Evolutionary conservation across 176 grass and related monocot genomes (phyloP).

Genomic region (Ensete glaucum): DNA sequence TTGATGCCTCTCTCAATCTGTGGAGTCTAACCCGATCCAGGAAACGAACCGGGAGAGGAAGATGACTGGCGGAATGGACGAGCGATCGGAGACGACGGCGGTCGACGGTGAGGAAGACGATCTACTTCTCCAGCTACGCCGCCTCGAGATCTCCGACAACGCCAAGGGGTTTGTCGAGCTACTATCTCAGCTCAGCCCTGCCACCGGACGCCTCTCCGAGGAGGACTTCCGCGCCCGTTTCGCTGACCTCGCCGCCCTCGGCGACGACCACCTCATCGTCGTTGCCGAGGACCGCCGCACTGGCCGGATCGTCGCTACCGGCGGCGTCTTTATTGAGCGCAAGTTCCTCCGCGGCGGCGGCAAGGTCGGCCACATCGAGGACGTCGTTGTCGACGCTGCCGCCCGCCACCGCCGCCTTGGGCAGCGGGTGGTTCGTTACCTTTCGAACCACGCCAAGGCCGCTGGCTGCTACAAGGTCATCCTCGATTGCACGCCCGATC

Average conservation of each 20-base stretch:
- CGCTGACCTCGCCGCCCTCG: slow-evolving; percentile 58
- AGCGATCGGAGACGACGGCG: neutral
- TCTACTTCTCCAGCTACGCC: slow-evolving; percentile 34
- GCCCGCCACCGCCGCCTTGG: slow-evolving; percentile 47
- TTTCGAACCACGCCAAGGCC: slow-evolving; percentile 52
- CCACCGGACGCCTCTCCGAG: slow-evolving; percentile 46
- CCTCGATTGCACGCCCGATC: slow-evolving; percentile 67
- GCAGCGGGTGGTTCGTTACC: slow-evolving; percentile 43
- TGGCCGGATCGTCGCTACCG: slow-evolving; percentile 51
- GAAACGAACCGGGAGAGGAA: neutral
- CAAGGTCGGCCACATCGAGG: slow-evolving; percentile 80
- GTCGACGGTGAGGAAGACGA: slow-evolving; percentile 11
- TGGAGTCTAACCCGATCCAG: neutral
- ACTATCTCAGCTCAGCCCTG: slow-evolving; percentile 61
- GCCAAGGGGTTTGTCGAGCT: slow-evolving; percentile 54
- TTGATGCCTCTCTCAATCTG: too few relatives aligned
- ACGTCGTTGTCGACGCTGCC: slow-evolving; percentile 59
- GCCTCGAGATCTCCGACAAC: slow-evolving; percentile 48
- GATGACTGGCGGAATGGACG: neutral
- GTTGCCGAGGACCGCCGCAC: slow-evolving; percentile 48
- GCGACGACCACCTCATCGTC: slow-evolving; percentile 69
- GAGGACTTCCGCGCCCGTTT: slow-evolving; percentile 58
- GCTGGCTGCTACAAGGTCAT: slow-evolving; percentile 86
- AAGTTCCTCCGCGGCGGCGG: slow-evolving; percentile 68
- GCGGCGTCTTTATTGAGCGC: slow-evolving; percentile 76